Base-by-base conservation (phyloP, 306 rosid species). In the Erythrophleum fordii region DNA sequence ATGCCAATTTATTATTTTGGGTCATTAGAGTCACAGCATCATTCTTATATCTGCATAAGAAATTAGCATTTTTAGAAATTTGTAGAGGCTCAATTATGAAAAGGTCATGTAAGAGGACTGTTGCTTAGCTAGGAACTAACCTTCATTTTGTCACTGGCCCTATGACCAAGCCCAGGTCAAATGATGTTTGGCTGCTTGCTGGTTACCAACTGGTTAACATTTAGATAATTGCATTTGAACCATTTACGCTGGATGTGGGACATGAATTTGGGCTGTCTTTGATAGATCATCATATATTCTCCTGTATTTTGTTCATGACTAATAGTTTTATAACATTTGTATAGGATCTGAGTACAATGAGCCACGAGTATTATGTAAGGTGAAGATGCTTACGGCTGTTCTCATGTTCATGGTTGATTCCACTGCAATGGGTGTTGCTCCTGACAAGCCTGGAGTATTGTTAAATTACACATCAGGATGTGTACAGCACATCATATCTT, bases 401-500 rank as follows among this genome's bases (percentile, higher is more conserved):
- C 92, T 91, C 65, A 90, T 86, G 90, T 91, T 90, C 90, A 75
- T 91, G 80, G 93, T 86, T 78, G 97, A 93, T 69, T 81, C 87
- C 55, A 75, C 83, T 31, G 83, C 88, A 8, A 83, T 93, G 86
- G 86, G 77, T 44, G 82, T 87, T 84, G 81, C 87, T 83, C 83
- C 86, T 78, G 83, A 80, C 71, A 80, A 80, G 73, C 90, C 86
- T 70, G 93, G 55, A 68, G 59, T 81, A 81, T 87, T 84, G 82
- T 89, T 95, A 88, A 90, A 82, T 55, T 89, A 88, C 84, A 72
- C 92, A 3, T 91, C 93, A 74, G 77, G 80, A 75, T 87, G 86
- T 77, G 11, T 89, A 53, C 85, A 75, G 23, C 77, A 77, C 69
- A 72, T 90, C 51, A 53, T 72, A 29, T 84, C 77, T 16, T 66